These are phyloP conservation scores for Myxozyma geophila DNA, from an alignment of 805 yeast species.

Conservation along the genomic window DNA sequence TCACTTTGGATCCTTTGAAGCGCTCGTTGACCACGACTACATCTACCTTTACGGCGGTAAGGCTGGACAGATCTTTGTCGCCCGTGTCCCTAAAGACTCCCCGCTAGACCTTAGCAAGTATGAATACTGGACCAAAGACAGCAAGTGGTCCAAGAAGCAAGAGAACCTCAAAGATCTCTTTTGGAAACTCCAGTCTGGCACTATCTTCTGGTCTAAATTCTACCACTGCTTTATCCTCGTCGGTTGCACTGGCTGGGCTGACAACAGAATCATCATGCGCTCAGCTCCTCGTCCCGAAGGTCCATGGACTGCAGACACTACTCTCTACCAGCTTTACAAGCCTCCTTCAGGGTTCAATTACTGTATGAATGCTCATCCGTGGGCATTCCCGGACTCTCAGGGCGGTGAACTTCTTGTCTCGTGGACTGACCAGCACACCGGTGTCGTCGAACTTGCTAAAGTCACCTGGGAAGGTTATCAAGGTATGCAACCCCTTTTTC, in stretches of 20 bases:
- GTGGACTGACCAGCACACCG: constrained; percentile 36
- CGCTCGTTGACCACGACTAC: constrained; percentile 21
- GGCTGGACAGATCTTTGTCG: constrained; percentile 25
- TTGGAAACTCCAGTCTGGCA: constrained; percentile 36
- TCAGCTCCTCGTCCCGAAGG: constrained; percentile 35
- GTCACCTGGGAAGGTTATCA: constrained; percentile 35
- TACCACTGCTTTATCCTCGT: constrained; percentile 31
- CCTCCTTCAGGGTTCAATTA: constrained; percentile 31
- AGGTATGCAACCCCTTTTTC: constrained; percentile 13
- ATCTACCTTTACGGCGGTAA: constrained; percentile 31
- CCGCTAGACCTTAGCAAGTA: constrained; percentile 25
- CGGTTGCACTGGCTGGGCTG: constrained; percentile 36
- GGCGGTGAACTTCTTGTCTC: constrained; percentile 34
- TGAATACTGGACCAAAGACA: constrained; percentile 29
- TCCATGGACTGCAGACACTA: constrained; percentile 32
- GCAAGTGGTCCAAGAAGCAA: constrained; percentile 27
- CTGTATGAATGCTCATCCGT: constrained; percentile 36
- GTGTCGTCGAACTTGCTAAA: constrained; percentile 30
- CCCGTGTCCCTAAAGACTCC: constrained; percentile 28
- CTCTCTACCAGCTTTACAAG: constrained; percentile 27
- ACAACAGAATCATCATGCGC: constrained; percentile 34
- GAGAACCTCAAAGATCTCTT: constrained; percentile 19
- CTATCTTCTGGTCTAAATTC: constrained; percentile 31
- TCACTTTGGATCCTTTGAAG: constrained; percentile 31
- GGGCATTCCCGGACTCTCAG: constrained; percentile 35